phyloP scores from a whole-genome alignment of 305 asterid genomes.

The Plantago coronopus region DNA sequence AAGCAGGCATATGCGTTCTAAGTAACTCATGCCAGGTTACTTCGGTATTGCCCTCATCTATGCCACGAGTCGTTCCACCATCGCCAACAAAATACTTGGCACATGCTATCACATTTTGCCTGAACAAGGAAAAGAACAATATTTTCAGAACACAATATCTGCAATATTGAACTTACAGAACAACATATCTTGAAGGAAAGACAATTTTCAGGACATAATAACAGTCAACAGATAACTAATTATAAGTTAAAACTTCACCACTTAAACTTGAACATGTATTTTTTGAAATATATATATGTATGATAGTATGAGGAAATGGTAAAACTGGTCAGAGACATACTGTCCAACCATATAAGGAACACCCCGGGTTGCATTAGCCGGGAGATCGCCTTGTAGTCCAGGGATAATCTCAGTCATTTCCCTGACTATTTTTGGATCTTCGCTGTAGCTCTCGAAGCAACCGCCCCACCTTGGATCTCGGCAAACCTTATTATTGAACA shows the following conservation, averaged over 20 bases:
- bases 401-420: slow-evolving; percentile 41
- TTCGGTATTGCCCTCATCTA: slow-evolving; percentile 57
- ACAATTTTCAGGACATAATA: no score
- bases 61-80: slow-evolving; percentile 69
- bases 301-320: background rate
- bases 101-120: slow-evolving; percentile 45
- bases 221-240: no score
- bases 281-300: no score
- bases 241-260: no score
- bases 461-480: slow-evolving; percentile 58
- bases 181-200: no score
- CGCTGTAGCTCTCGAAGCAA: slow-evolving; percentile 46
- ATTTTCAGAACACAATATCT: background rate
- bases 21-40: slow-evolving; percentile 33
- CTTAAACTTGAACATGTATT: no score
- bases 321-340: slow-evolving; percentile 23
- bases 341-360: slow-evolving; percentile 38
- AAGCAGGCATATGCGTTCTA: slow-evolving; percentile 61
- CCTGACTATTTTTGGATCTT: slow-evolving; percentile 34
- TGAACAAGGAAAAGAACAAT: slow-evolving; percentile 8
- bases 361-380: slow-evolving; percentile 30
- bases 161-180: no score
- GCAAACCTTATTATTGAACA: slow-evolving; percentile 29
- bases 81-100: slow-evolving; percentile 73
- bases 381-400: slow-evolving; percentile 45